Percentiles rank a stretch among this genome's conserved stretches.
Evolutionary conservation across 176 grass and related monocot species (phyloP).

Genomic region (Ensete glaucum): DNA sequence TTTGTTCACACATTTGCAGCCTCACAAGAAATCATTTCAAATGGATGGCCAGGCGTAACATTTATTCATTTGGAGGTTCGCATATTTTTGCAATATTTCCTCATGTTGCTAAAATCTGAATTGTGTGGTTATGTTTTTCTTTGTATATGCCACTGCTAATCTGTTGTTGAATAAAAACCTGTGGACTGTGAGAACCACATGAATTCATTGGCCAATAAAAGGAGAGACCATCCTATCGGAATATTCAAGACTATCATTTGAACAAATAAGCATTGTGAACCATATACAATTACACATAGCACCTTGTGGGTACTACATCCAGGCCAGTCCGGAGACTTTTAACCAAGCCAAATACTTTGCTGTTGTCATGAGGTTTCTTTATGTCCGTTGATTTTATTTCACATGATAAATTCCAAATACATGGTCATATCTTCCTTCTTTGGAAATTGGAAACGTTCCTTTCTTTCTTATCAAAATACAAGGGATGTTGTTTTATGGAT

Average conservation of each 20-base stretch:
- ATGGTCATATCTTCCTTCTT: too few relatives aligned
- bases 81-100: conserved; percentile 6
- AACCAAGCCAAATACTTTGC: neutral
- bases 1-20: conserved; percentile 15
- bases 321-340: neutral
- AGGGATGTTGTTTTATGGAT: neutral
- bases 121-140: too few relatives aligned
- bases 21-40: conserved; percentile 53
- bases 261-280: too few relatives aligned
- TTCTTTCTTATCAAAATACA: conserved; percentile 1
- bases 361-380: too few relatives aligned
- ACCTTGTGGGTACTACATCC: too few relatives aligned
- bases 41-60: conserved; percentile 66
- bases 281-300: too few relatives aligned
- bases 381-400: too few relatives aligned
- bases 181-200: too few relatives aligned
- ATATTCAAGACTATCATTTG: too few relatives aligned
- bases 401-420: too few relatives aligned
- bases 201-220: too few relatives aligned
- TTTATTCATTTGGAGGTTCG: conserved; percentile 55
- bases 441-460: neutral
- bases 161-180: neutral
- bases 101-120: neutral
- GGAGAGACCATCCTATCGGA: too few relatives aligned
- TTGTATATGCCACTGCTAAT: neutral